Conservation (phyloP, 164 flowering plant species). For the Sedum album region DNA sequence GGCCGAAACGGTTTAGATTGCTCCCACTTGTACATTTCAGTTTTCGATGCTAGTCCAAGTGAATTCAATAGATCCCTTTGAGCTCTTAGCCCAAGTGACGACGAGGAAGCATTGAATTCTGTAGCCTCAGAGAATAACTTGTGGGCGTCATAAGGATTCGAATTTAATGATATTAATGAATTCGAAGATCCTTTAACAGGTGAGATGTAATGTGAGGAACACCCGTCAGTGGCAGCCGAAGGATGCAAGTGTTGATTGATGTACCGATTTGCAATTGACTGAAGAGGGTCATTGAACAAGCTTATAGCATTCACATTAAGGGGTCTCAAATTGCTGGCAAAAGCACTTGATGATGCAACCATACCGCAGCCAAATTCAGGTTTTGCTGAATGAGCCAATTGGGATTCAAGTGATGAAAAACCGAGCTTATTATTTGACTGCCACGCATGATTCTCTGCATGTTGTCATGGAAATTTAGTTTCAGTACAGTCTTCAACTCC, state of each 20-base stretch:
- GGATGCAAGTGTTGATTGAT: conserved; percentile 12
- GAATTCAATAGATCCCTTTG: conserved; percentile 13
- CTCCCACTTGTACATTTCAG: conserved; percentile 43
- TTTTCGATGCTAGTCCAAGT: conserved; percentile 16
- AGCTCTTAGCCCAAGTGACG: conserved; percentile 22
- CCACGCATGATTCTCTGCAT: conserved; percentile 11
- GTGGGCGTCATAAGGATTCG: conserved; percentile 13
- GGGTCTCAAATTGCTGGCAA: neutral
- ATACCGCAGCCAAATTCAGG: neutral
- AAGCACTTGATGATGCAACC: conserved; percentile 1
- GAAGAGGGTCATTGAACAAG: conserved; percentile 11
- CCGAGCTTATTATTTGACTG: conserved; percentile 4
- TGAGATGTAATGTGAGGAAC: conserved; percentile 15
- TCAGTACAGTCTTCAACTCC: conserved; percentile 23
- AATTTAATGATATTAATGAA: conserved; percentile 18
- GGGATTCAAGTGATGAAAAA: conserved; percentile 17
- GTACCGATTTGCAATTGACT: conserved; percentile 13
- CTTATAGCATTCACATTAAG: conserved; percentile 7
- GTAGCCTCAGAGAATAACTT: conserved; percentile 17
- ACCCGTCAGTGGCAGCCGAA: conserved; percentile 9
- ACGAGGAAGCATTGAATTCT: conserved; percentile 23
- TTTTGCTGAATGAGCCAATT: neutral
- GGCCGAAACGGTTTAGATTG: conserved; percentile 79
- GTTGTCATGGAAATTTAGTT: conserved; percentile 8
- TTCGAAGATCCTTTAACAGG: conserved; percentile 14